Conservation (phyloP, 495 filamentous ascomycete genomes). For the Saxispiralis lemnorum region DNA sequence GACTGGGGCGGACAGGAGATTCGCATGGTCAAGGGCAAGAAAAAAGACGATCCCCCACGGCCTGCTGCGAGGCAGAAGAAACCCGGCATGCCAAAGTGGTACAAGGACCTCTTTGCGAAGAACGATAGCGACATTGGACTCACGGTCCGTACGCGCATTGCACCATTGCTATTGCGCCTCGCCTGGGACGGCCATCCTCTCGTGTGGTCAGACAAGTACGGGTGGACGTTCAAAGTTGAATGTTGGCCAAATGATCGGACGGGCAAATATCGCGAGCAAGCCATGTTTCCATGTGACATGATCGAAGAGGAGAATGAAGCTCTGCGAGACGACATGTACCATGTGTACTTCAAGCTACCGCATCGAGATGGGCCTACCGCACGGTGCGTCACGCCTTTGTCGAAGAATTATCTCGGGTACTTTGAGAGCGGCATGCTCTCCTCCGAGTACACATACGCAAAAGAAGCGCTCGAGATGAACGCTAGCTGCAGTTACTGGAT, state of each 20-base stretch:
- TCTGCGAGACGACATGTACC: conserved; percentile 45
- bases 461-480: conserved; percentile 94
- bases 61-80: conserved; percentile 74
- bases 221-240: conserved; percentile 79
- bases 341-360: conserved; percentile 79
- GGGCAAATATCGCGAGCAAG: conserved; percentile 46
- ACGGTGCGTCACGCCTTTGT: conserved; percentile 67
- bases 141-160: conserved; percentile 75
- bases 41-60: conserved; percentile 58
- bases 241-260: conserved; percentile 29
- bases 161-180: conserved; percentile 67
- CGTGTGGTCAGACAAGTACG: conserved; percentile 79
- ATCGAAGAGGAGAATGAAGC: conserved; percentile 42
- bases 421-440: conserved; percentile 78
- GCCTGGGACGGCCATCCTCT: conserved; percentile 81
- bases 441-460: conserved; percentile 75
- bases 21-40: conserved; percentile 80
- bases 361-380: conserved; percentile 86
- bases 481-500: conserved; percentile 98
- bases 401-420: conserved; percentile 75
- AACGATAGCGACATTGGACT: conserved; percentile 46
- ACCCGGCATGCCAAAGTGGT: conserved; percentile 91
- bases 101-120: conserved; percentile 69
- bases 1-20: conserved; percentile 90
- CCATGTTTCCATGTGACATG: conserved; percentile 58